Evolutionary conservation across 176 grass and related monocot species (phyloP), one percentile per base, ranked within the genome.

Genomic region (Themeda triandra): DNA sequence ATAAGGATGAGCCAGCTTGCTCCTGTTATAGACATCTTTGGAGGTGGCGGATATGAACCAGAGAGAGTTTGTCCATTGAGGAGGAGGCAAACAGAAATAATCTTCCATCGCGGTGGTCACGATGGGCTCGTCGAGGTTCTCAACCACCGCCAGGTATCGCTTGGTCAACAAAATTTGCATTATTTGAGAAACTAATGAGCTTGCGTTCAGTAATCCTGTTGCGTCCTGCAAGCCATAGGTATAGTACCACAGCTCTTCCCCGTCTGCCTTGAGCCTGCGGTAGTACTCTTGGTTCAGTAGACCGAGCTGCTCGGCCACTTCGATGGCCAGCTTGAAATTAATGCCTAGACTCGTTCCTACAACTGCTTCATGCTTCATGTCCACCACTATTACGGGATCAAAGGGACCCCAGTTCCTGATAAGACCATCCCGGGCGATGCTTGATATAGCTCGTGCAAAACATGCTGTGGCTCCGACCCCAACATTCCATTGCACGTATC

Each of bases 351-450:
- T 2, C 0, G 0, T n/a, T 32, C 39, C 9, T 41, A 41, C 9
- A 10, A 63, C 2, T 8, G 8, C 1, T 41, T 17, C 23, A 10
- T 41, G 10, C 41, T 63, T 71, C 40, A 83, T 21, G 25, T 73
- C 56, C 18, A 83, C 66, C 13, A 83, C n/a, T 71, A 88, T 84
- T 7, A 83, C 30, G 18, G 0, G 2, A 6, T 88, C 18, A 2
- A 13, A 83, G 1, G 3, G 2, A 1, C 6, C 13, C 7, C 0
- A 0, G 0, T 0, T 0, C 1, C 21, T 1, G 2, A 6, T 41
- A 41, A 41, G 7, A 0, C 0, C 0, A 10, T 14, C 77, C 1
- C 0, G 0, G 6, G 0, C 0, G 7, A 88, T 30, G 39, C 12
- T 17, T 71, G 73, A 49, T 4, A 88, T 51, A 33, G 53, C 25